Conservation (phyloP, 352 stramenopile species). For the Thalassiosira hispida region DNA sequence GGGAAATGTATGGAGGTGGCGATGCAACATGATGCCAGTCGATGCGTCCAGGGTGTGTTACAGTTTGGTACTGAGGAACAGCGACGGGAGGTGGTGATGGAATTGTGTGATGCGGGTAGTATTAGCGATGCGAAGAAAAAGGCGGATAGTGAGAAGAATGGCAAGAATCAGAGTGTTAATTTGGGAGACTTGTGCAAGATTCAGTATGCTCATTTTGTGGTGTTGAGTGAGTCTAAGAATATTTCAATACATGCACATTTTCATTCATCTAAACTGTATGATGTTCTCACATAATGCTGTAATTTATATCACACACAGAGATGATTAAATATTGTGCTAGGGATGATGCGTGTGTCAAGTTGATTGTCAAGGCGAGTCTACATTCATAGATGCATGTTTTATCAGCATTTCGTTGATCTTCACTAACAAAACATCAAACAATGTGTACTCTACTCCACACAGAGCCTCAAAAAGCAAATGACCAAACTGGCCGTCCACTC, state of each 20-base stretch:
- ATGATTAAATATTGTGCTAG: constrained; percentile 94
- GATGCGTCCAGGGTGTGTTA: constrained; percentile 94
- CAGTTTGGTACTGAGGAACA: constrained; percentile 92
- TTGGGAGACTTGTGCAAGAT: constrained; percentile 94
- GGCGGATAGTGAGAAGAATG: constrained; percentile 25
- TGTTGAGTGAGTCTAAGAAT: too few relatives aligned
- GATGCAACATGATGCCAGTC: constrained; percentile 94
- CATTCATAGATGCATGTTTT: constrained; percentile 10
- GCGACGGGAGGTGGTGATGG: constrained; percentile 88
- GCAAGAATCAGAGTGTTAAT: constrained; percentile 38
- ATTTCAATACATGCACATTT: too few relatives aligned
- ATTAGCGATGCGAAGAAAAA: neutral
- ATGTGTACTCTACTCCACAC: neutral
- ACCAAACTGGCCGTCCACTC: constrained; percentile 93
- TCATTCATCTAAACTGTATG: too few relatives aligned
- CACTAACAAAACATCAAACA: neutral
- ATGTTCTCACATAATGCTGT: too few relatives aligned
- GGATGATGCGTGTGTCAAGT: constrained; percentile 82
- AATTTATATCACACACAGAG: too few relatives aligned
- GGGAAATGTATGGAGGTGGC: constrained; percentile 94
- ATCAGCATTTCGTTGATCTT: neutral
- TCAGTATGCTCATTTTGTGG: constrained; percentile 95
- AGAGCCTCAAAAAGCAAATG: constrained; percentile 92
- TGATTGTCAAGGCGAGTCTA: constrained; percentile 74
- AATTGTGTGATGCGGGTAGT: constrained; percentile 81